phyloP scores from a whole-genome alignment of 2,329 filamentous ascomycete genomes.

The Phaeosphaeria sp. region DNA sequence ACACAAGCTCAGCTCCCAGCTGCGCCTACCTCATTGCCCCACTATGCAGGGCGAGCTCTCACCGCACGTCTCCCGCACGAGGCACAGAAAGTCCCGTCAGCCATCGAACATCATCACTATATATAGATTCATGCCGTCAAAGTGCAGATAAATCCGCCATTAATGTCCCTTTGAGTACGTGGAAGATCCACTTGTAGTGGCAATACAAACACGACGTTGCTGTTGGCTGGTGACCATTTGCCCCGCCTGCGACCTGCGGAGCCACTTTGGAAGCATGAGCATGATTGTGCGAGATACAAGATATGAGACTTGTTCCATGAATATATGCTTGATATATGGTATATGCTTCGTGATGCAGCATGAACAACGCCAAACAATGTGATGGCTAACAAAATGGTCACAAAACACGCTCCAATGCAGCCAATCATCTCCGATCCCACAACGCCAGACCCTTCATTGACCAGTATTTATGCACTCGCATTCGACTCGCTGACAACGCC shows the following conservation, averaged over 20 bases:
- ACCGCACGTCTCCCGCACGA: slow-evolving; percentile 33
- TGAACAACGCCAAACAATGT: slow-evolving; percentile 25
- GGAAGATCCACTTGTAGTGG: background rate
- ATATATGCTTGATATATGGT: background rate
- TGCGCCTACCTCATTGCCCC: slow-evolving; percentile 36
- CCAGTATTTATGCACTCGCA: slow-evolving; percentile 20
- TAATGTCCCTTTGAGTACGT: background rate
- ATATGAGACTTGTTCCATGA: background rate
- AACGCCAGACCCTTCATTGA: slow-evolving; percentile 9
- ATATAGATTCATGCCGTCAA: slow-evolving; percentile 22
- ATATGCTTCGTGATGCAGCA: slow-evolving; percentile 3
- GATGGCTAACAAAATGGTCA: background rate
- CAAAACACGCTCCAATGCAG: slow-evolving; percentile 4
- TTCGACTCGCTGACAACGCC: slow-evolving; percentile 17
- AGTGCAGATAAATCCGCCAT: background rate
- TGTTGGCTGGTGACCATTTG: background rate
- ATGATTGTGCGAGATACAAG: slow-evolving; percentile 6
- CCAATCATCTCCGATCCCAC: background rate
- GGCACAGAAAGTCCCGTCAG: slow-evolving; percentile 19
- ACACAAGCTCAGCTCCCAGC: slow-evolving; percentile 22
- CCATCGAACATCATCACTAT: slow-evolving; percentile 35
- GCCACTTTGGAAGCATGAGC: background rate
- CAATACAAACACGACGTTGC: slow-evolving; percentile 3
- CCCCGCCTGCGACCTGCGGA: background rate
- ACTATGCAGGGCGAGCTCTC: slow-evolving; percentile 25